phyloP scores from a whole-genome alignment of 169 alveolate species.

The Plasmodium blacklocki region DNA sequence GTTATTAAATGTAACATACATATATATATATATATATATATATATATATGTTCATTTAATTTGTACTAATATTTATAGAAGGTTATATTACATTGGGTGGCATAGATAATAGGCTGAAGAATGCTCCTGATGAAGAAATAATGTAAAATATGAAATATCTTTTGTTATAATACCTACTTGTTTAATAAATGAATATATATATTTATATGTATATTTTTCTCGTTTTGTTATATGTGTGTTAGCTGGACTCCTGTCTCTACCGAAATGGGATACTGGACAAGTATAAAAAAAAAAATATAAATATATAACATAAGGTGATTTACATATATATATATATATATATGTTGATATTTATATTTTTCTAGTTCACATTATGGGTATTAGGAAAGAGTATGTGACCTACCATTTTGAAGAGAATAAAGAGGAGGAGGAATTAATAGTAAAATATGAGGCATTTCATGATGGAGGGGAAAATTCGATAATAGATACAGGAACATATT shows the following conservation, averaged over 20 bases:
- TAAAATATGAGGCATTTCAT: constrained; percentile 73
- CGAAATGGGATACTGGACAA: constrained; percentile 77
- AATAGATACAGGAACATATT: constrained; percentile 68
- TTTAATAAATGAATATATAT: constrained; percentile 17
- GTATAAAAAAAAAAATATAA: constrained; percentile 22
- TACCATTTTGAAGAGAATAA: not conserved
- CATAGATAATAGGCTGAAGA: constrained; percentile 78
- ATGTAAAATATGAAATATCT: constrained; percentile 8
- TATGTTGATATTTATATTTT: not conserved
- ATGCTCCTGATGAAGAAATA: constrained; percentile 81
- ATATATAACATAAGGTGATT: no score
- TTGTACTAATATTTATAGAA: constrained; percentile 35
- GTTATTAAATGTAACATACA: not conserved
- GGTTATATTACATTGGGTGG: constrained; percentile 87
- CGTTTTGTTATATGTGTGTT: not conserved
- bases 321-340: not conserved
- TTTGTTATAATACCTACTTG: not conserved
- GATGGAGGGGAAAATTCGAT: constrained; percentile 72
- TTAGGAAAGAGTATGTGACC: constrained; percentile 32
- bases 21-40: not conserved
- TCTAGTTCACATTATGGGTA: constrained; percentile 50
- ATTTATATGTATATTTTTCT: not conserved
- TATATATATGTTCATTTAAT: not conserved
- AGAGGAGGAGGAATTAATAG: constrained; percentile 20
- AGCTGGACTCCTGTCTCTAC: constrained; percentile 76